phyloP scores from a whole-genome alignment of 2,329 filamentous ascomycete genomes.

The Paecilomyces formosus region DNA sequence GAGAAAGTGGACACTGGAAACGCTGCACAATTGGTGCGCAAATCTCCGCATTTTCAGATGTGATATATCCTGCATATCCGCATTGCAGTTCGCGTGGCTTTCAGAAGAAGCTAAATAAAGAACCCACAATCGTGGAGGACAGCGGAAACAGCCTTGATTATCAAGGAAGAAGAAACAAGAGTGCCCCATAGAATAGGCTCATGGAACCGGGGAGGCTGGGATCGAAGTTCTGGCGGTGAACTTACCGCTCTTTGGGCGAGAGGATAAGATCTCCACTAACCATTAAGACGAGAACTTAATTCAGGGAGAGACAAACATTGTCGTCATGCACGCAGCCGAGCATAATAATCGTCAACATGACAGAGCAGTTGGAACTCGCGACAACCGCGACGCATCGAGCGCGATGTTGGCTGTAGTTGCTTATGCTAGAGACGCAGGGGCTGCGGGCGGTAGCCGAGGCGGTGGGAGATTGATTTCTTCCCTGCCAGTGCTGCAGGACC shows the following conservation, averaged over 20 bases:
- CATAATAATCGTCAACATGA: background rate
- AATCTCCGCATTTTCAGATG: background rate
- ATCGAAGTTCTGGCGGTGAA: background rate
- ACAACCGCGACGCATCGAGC: background rate
- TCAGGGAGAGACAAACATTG: background rate
- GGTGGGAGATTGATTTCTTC: slow-evolving; percentile 1
- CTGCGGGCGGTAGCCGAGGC: slow-evolving; percentile 1
- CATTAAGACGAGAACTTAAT: background rate
- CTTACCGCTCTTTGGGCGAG: background rate
- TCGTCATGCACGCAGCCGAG: background rate
- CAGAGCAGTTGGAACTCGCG: background rate
- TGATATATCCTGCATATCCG: background rate
- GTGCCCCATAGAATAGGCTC: background rate
- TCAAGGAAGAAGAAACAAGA: background rate
- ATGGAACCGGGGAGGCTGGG: background rate
- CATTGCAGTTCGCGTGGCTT: background rate
- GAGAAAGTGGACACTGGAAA: background rate
- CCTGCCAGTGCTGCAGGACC: slow-evolving; percentile 2
- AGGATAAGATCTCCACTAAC: background rate
- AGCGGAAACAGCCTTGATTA: background rate
- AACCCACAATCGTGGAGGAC: background rate
- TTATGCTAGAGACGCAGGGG: background rate
- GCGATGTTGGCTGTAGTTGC: background rate
- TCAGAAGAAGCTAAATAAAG: background rate
- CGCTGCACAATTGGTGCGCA: background rate